Percentiles rank a stretch among this genome's conserved stretches.
These are phyloP conservation scores for Rossbeevera mucosa DNA, from an alignment of 768 basidiomycete species.

Conservation along the genomic window DNA sequence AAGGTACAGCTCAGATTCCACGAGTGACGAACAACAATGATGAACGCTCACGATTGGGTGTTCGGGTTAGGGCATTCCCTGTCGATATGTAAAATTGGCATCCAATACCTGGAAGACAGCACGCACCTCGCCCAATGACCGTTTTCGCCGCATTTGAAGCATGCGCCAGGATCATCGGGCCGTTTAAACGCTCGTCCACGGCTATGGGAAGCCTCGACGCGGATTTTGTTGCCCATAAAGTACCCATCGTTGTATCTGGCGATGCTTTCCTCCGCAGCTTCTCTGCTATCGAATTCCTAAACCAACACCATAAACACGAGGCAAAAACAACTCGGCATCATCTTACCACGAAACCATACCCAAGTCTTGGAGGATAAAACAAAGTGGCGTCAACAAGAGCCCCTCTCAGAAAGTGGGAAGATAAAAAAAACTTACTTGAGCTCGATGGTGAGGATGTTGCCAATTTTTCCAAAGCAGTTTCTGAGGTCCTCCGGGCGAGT, in stretches of 20 bases:
- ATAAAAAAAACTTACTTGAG: constrained; percentile 69
- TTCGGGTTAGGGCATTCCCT: constrained; percentile 70
- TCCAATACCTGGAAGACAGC: background rate
- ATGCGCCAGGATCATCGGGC: constrained; percentile 81
- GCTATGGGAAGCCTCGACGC: constrained; percentile 81
- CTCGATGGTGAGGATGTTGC: constrained; percentile 69
- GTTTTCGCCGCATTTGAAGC: constrained; percentile 80
- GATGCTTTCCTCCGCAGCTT: constrained; percentile 83
- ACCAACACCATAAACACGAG: background rate
- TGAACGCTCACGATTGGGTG: constrained; percentile 43
- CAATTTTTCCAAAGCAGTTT: constrained; percentile 84
- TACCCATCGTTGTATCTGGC: constrained; percentile 84
- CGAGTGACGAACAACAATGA: background rate
- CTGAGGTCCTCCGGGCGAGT: constrained; percentile 82
- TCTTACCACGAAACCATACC: constrained; percentile 88
- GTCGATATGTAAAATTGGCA: constrained; percentile 1
- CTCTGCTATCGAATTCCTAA: constrained; percentile 78
- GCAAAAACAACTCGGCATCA: background rate
- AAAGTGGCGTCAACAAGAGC: constrained; percentile 10
- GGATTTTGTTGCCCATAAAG: constrained; percentile 91
- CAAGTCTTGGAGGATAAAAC: constrained; percentile 46
- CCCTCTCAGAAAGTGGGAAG: background rate
- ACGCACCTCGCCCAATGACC: constrained; percentile 88
- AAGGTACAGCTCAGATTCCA: constrained; percentile 3
- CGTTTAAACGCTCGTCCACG: constrained; percentile 79